Percentiles rank a stretch among this genome's conserved stretches.
These are phyloP conservation scores for Babesia ovis DNA, from an alignment of 169 alveolate species.

Conservation along the genomic window DNA sequence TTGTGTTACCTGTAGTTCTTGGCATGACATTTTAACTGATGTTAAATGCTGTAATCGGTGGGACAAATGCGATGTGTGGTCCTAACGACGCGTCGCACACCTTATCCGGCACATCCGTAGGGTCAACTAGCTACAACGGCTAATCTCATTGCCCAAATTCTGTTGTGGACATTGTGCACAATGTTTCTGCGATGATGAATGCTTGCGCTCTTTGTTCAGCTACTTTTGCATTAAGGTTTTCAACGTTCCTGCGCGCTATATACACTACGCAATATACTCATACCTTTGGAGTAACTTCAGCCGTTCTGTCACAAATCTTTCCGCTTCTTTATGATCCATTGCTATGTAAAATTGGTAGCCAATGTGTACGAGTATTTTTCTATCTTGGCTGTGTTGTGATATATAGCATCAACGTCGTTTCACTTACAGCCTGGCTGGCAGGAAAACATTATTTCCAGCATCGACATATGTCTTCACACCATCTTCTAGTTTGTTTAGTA, in stretches of 20 bases:
- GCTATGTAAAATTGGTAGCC: conserved; percentile 73
- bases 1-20: conserved; percentile 41
- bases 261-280: not conserved
- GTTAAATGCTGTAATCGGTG: not conserved
- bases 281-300: conserved; percentile 62
- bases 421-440: conserved; percentile 43
- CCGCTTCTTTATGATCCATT: conserved; percentile 73
- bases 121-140: not conserved
- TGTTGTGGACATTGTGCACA: conserved; percentile 14
- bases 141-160: not conserved
- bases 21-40: conserved; percentile 60
- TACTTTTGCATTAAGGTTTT: conserved; percentile 26
- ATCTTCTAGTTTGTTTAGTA: not conserved
- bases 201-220: conserved; percentile 51
- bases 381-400: conserved; percentile 6
- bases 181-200: conserved; percentile 42
- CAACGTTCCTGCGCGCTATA: conserved; percentile 14
- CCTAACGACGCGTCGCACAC: conserved; percentile 11
- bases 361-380: conserved; percentile 61
- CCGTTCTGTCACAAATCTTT: conserved; percentile 43
- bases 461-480: conserved; percentile 19
- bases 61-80: not conserved
- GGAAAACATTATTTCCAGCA: conserved; percentile 22
- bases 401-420: not conserved
- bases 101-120: not conserved